Evolutionary conservation across 2,329 filamentous ascomycete species (phyloP).

Genomic region (Cladosporium oxysporum): DNA sequence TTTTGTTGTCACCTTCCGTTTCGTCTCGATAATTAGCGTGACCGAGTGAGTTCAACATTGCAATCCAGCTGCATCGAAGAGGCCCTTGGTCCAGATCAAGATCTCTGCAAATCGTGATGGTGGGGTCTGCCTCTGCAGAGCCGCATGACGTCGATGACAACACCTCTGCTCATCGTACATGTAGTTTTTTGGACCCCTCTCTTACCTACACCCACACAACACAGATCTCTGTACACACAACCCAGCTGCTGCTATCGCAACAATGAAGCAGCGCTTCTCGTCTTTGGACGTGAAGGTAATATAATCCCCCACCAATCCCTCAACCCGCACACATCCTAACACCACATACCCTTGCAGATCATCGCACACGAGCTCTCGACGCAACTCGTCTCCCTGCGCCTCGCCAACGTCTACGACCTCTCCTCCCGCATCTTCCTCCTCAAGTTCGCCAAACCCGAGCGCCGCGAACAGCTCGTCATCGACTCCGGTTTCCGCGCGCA

Average conservation of each 20-base stretch:
- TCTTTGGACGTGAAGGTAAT: conserved; percentile 73
- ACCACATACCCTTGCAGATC: conserved; percentile 60
- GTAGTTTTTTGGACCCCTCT: conserved; percentile 9
- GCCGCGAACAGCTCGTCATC: conserved; percentile 85
- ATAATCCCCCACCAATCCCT: not conserved
- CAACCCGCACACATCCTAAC: not conserved
- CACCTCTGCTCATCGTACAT: not conserved
- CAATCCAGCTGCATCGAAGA: no score
- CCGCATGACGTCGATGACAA: conserved; percentile 14
- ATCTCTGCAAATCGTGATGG: not conserved
- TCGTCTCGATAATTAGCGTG: not conserved
- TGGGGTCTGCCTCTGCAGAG: not conserved
- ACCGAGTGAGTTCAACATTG: not conserved
- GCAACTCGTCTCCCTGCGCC: conserved; percentile 72
- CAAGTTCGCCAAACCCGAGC: conserved; percentile 88
- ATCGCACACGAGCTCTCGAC: conserved; percentile 89
- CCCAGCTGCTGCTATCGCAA: conserved; percentile 8
- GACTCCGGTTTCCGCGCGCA: conserved; percentile 97
- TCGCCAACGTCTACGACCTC: conserved; percentile 94
- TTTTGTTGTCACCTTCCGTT: not conserved
- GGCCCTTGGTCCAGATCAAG: no score
- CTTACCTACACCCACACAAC: not conserved
- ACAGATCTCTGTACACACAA: not conserved
- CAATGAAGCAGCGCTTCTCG: conserved; percentile 78
- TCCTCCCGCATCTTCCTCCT: conserved; percentile 93